Evolutionary conservation across 345 rosid species (phyloP), one percentile per base, ranked within the genome.

Genomic region (Gossypium herbaceum): DNA sequence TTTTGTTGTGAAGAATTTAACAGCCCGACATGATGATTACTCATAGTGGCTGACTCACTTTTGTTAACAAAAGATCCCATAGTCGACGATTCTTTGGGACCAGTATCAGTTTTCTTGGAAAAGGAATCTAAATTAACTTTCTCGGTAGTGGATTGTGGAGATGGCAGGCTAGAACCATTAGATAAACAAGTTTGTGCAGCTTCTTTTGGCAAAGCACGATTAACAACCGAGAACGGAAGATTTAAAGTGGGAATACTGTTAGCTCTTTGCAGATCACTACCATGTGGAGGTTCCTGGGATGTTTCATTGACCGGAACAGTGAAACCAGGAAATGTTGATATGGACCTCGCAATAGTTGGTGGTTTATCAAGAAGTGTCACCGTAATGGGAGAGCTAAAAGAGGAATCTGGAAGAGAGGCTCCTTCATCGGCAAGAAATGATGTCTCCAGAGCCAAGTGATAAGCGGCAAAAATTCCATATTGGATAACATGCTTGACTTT

Each of bases 341-440:
- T 91, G 19, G 98, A 91, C 72, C 97, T 88, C 72, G 82, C 93
- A 54, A 90, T 82, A 78, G 82, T 83, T 61, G 84, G 81, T 44
- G 91, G 72, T 81, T 90, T 90, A 80, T 85, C 94, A 11, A 91
- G 97, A 75, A 95, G 88, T 76, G 92, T 89, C 71, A 93, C 93
- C 2, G 92, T 87, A 62, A 90, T 81, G 39, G 94, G 97, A 78
- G 97, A 84, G 70, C 82, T 86, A 34, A 34, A 34, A 27, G 94
- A 93, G 70, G 89, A 87, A 65, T 93, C 97, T 57, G 98, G 98
- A 12, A 91, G 82, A 70, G 93, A 82, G 48, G 99, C 99, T 66
- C 99, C 92, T 85, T 95, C 99, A 76, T 95, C 99, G 41, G 98
- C 99, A 74, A 95, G 93, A 80, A 95, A 95, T 34, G 97, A 95